Conservation (phyloP, 1,284 basidiomycete species). For the Kwoniella shivajii region DNA sequence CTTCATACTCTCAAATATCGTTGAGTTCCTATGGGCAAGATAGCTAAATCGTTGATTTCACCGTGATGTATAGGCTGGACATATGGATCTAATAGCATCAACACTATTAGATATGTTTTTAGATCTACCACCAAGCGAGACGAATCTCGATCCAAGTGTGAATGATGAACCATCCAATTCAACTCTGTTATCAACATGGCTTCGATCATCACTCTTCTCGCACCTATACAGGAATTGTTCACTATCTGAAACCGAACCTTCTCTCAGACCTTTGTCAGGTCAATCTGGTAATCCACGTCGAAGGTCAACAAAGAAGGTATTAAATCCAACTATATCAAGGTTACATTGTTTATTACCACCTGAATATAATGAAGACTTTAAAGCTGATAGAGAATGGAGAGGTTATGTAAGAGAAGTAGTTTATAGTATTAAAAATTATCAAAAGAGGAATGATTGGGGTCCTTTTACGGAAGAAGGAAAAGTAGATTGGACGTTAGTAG, state of each 20-base stretch:
- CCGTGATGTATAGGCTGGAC: slow-evolving; percentile 1
- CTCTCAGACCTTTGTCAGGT: slow-evolving; percentile 19
- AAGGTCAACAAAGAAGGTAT: slow-evolving; percentile 3
- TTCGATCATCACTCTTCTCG: slow-evolving; percentile 29
- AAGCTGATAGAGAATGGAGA: slow-evolving; percentile 26
- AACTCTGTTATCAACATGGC: slow-evolving; percentile 18
- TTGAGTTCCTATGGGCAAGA: background rate
- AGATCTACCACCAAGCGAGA: slow-evolving; percentile 28
- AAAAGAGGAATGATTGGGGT: slow-evolving; percentile 40
- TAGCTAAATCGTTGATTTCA: background rate
- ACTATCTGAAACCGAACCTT: slow-evolving; percentile 12
- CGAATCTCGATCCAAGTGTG: background rate
- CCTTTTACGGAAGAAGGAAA: slow-evolving; percentile 40
- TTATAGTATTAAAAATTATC: slow-evolving; percentile 34
- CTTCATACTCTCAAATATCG: background rate
- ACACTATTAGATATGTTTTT: slow-evolving; percentile 39
- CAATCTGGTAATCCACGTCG: slow-evolving; percentile 22
- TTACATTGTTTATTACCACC: slow-evolving; percentile 35
- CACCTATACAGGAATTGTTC: slow-evolving; percentile 26
- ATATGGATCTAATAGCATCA: slow-evolving; percentile 27
- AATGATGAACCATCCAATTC: slow-evolving; percentile 22
- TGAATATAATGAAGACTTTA: slow-evolving; percentile 22
- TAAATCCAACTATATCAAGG: slow-evolving; percentile 27
- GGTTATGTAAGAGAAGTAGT: slow-evolving; percentile 41
- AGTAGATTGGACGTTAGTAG: slow-evolving; percentile 44